Evolutionary conservation across 345 rosid genomes (phyloP).

Genomic region (Melastoma malabathricum): DNA sequence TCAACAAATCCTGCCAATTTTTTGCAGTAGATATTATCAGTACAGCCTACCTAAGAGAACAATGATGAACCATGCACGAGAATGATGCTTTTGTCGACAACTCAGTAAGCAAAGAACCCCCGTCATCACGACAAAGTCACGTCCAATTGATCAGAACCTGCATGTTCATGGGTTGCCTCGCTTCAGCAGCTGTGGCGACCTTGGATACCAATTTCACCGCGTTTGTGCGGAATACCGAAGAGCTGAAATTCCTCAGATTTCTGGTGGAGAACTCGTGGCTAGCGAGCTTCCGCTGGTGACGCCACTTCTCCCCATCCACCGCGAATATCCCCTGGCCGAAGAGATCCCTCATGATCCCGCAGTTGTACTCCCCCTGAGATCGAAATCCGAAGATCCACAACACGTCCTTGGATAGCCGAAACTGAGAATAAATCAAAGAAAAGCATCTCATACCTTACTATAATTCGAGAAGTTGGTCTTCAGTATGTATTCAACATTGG

Average conservation of each 20-base stretch:
- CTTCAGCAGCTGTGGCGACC: constrained; percentile 14
- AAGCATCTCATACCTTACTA: constrained; percentile 16
- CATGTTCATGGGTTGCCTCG: constrained; percentile 15
- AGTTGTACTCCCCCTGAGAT: constrained; percentile 19
- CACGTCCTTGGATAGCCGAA: background rate
- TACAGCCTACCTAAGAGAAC: background rate
- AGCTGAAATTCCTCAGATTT: constrained; percentile 22
- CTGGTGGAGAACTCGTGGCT: constrained; percentile 32
- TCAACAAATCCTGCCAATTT: constrained; percentile 22
- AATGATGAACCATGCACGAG: background rate
- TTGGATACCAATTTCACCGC: constrained; percentile 18
- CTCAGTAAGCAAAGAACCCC: too few species aligned
- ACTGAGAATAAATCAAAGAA: background rate
- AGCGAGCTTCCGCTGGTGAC: constrained; percentile 28
- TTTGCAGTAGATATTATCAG: background rate
- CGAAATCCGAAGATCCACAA: background rate
- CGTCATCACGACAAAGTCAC: too few species aligned
- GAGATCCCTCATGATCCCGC: constrained; percentile 27
- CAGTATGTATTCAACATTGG: constrained; percentile 25
- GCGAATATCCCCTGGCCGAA: constrained; percentile 32
- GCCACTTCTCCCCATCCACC: constrained; percentile 31
- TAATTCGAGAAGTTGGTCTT: constrained; percentile 34
- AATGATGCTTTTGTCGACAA: background rate
- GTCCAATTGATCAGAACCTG: constrained; percentile 15
- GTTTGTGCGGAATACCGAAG: constrained; percentile 17